Conservation (phyloP, 1,284 basidiomycete species). For the Ceratobasidium sp. region DNA sequence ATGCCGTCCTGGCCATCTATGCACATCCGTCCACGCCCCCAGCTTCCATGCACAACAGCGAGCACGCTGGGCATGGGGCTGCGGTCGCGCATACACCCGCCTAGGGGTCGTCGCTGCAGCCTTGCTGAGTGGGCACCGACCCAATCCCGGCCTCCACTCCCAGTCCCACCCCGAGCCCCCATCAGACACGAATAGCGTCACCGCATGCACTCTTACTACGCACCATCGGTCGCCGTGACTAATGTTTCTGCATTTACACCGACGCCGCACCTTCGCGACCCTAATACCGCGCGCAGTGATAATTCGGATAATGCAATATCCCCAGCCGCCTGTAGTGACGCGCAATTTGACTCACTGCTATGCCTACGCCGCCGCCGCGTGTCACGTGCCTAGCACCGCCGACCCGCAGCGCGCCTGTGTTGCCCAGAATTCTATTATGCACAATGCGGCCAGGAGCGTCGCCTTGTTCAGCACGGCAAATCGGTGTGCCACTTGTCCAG, state of each 20-base stretch:
- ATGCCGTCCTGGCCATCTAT: conserved; percentile 5
- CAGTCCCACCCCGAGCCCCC: background rate
- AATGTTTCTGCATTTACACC: background rate
- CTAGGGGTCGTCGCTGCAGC: background rate
- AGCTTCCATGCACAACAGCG: background rate
- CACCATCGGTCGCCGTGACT: background rate
- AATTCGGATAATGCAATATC: background rate
- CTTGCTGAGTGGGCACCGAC: background rate
- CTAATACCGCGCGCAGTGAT: background rate
- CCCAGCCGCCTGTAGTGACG: background rate
- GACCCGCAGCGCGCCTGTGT: conserved; percentile 3
- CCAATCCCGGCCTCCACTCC: background rate
- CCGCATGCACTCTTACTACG: conserved; percentile 1
- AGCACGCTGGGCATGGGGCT: background rate
- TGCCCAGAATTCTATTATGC: background rate
- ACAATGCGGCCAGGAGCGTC: no score
- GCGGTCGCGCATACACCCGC: conserved; percentile 1
- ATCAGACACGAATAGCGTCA: background rate
- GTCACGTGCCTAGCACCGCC: conserved; percentile 19
- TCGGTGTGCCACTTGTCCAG: background rate
- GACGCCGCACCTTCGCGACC: background rate
- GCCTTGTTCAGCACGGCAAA: conserved; percentile 1
- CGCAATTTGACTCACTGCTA: background rate
- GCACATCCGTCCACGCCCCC: background rate
- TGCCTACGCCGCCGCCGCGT: background rate